Conservation (phyloP, 2,329 filamentous ascomycete genomes). For the Calonectria honghensis region DNA sequence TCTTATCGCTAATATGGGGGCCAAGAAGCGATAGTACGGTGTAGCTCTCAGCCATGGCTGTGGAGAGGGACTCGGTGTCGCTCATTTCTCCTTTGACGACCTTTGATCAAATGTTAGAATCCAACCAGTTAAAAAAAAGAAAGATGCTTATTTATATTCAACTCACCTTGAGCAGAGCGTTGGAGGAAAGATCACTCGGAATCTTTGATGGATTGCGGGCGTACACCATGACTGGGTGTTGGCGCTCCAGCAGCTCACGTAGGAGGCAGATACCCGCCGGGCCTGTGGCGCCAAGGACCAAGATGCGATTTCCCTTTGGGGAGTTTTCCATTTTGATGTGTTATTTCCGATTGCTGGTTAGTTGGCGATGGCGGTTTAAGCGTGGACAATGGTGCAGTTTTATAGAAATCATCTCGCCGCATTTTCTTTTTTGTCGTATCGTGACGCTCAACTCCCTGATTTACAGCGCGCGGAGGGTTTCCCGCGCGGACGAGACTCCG, state of each 20-base stretch:
- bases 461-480: constrained; percentile 6
- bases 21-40: constrained; percentile 43
- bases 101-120: constrained; percentile 39
- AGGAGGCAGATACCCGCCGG: constrained; percentile 57
- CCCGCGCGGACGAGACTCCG: constrained; percentile 22
- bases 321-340: background rate
- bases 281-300: constrained; percentile 58
- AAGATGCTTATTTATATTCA: too few relatives aligned
- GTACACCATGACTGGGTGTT: constrained; percentile 51
- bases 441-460: background rate
- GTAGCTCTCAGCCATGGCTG: constrained; percentile 30
- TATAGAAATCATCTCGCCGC: background rate
- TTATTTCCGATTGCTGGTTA: background rate
- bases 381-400: background rate
- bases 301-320: constrained; percentile 31
- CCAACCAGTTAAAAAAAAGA: background rate
- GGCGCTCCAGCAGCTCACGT: constrained; percentile 54
- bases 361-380: background rate
- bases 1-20: background rate
- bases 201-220: constrained; percentile 42
- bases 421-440: background rate
- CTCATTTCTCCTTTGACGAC: constrained; percentile 53
- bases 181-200: constrained; percentile 21
- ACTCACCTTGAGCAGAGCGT: constrained; percentile 35
- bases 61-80: constrained; percentile 36